A percentile compares a stretch with the other conserved stretches of the same genome.
Evolutionary conservation across 495 filamentous ascomycete genomes (phyloP).

Genomic region (Tuber umbilicatum): DNA sequence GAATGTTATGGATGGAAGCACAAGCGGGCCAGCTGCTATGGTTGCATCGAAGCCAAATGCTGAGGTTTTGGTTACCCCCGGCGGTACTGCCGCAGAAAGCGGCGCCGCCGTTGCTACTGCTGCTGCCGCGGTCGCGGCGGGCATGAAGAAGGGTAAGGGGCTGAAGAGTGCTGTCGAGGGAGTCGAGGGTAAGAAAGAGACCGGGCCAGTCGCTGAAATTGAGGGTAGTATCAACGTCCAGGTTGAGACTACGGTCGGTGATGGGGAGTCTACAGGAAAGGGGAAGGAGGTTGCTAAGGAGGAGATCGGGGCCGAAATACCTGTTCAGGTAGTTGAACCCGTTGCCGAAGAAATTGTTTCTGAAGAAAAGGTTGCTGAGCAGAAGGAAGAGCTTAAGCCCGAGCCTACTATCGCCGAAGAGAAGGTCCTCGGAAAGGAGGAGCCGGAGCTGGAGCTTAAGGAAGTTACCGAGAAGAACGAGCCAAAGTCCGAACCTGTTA

Average conservation of each 20-base stretch:
- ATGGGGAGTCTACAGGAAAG: slow-evolving; percentile 17
- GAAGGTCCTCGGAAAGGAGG: background rate
- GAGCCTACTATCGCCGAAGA: slow-evolving; percentile 14
- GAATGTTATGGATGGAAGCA: slow-evolving; percentile 26
- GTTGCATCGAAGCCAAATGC: slow-evolving; percentile 33
- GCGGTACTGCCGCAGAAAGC: slow-evolving; percentile 19
- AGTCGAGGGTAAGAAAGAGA: slow-evolving; percentile 28
- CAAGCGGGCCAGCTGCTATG: slow-evolving; percentile 26
- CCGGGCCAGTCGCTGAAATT: background rate
- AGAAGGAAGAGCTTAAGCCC: slow-evolving; percentile 8
- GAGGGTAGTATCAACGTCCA: slow-evolving; percentile 34
- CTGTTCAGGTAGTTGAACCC: slow-evolving; percentile 16
- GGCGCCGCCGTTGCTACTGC: slow-evolving; percentile 15
- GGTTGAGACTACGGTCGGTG: slow-evolving; percentile 21
- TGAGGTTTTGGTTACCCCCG: slow-evolving; percentile 16
- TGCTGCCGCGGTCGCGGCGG: slow-evolving; percentile 18
- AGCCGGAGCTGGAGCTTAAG: slow-evolving; percentile 35
- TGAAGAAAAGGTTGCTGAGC: background rate
- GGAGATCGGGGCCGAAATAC: slow-evolving; percentile 31
- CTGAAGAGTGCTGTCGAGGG: slow-evolving; percentile 32
- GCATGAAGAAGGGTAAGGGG: slow-evolving; percentile 52
- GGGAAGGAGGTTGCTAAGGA: slow-evolving; percentile 31
- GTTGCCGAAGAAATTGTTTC: slow-evolving; percentile 8
- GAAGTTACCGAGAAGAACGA: slow-evolving; percentile 35
- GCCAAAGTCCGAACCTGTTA: slow-evolving; percentile 1